These are phyloP conservation scores for Colletotrichum godetiae DNA, from an alignment of 2,329 filamentous ascomycete species.

Conservation along the genomic window DNA sequence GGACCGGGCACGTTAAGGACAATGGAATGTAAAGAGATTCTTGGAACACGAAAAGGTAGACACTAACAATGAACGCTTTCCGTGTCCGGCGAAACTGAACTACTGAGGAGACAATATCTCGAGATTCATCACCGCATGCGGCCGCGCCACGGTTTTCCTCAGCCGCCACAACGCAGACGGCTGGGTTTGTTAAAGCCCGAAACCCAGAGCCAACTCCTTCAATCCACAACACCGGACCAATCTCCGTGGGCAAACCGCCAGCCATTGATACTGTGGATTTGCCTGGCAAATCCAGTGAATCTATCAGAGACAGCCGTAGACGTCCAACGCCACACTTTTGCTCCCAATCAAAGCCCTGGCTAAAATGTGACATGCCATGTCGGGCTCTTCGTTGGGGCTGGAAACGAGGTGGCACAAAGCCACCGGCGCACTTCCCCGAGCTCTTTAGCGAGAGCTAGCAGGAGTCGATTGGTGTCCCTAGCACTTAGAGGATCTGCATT, in stretches of 20 bases:
- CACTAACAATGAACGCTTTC: neutral
- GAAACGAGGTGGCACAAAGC: neutral
- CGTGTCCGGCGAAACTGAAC: neutral
- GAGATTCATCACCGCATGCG: constrained; percentile 16
- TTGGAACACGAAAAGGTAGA: neutral
- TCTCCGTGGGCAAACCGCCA: neutral
- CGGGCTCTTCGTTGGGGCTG: neutral
- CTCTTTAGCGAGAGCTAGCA: neutral
- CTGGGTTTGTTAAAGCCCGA: neutral
- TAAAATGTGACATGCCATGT: too few relatives aligned
- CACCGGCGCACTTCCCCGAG: neutral
- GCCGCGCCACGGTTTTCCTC: neutral
- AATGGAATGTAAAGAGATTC: neutral
- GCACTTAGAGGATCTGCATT: neutral
- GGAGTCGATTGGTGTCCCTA: neutral
- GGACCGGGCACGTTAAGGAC: neutral
- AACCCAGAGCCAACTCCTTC: neutral
- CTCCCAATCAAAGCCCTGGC: neutral
- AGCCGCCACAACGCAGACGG: neutral
- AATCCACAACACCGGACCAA: neutral
- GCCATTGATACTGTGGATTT: neutral
- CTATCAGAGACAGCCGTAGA: neutral
- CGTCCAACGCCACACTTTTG: neutral
- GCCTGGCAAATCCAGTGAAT: neutral
- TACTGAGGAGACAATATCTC: neutral